Base-by-base conservation (phyloP, 441 rosid genomes). In the Mallotus repandus region DNA sequence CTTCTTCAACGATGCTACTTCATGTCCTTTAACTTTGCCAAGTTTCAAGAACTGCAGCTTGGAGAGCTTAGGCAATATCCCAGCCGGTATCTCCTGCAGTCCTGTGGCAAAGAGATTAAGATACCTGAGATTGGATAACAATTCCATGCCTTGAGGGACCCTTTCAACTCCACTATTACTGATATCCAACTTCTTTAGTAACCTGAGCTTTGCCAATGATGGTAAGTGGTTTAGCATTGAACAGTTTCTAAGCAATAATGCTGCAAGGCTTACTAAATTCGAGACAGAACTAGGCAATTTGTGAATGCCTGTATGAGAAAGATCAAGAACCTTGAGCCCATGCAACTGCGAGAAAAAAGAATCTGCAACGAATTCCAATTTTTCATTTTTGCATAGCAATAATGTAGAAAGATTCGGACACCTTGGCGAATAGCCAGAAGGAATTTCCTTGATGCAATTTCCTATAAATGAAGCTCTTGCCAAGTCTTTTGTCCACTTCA, bases 141-240 rank as follows among this genome's bases (percentile, higher is more conserved):
- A 48, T 64, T 63, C 71, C 4, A 82, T 2, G 1, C 77, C 81
- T 1, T 13, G 11, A 22, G 82, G 85, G 2, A 62, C 49, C 21
- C 15, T 15, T 3, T 12, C 18, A 7, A 81, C 58, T 2, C 18
- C 29, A 13, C 74, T 57, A 14, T 4, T 0, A 25, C 2, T 19
- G 13, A 79, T 74, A 53, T 76, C 74, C 78, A 76, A 68, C 55
- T 29, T 58, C 63, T 59, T 63, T 19, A 74, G 63, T 13, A 29
- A 21, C 53, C 5, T 63, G 21, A 79, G 69, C 35, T 46, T 59
- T 60, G 22, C 66, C 19, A 76, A 15, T 1, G 71, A 43, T 48
- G 80, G 82, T 49, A 79, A 10, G 1, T 18, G 0, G 8, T 13
- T 0, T 50, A 79, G 61, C 0, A 25, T 3, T 0, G 0, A 0